Conservation (phyloP, 1,284 basidiomycete species). For the Retiboletus flavoniger region DNA sequence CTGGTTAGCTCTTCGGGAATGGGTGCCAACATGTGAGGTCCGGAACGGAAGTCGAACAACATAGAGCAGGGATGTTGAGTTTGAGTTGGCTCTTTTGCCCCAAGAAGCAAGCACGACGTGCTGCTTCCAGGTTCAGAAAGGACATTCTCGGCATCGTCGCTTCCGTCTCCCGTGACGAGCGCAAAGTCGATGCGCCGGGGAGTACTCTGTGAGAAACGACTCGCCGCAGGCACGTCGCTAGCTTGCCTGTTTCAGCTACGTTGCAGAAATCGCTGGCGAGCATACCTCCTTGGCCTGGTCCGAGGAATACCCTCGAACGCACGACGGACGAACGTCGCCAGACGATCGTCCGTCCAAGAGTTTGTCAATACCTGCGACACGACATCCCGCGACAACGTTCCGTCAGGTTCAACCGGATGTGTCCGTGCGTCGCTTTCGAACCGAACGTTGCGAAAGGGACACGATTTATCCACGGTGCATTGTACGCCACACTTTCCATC, state of each 20-base stretch:
- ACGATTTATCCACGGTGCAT: slow-evolving; percentile 1
- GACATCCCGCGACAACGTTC: slow-evolving; percentile 15
- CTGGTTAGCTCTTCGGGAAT: slow-evolving; percentile 20
- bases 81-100: slow-evolving; percentile 11
- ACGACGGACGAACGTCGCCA: slow-evolving; percentile 9
- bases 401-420: background rate
- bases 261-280: background rate
- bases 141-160: background rate
- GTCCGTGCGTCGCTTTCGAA: slow-evolving; percentile 9
- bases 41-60: background rate
- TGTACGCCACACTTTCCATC: slow-evolving; percentile 1
- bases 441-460: slow-evolving; percentile 21
- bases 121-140: background rate
- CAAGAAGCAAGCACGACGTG: slow-evolving; percentile 17
- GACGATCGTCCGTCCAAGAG: background rate
- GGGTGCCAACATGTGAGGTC: background rate
- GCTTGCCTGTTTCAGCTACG: slow-evolving; percentile 5
- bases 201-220: background rate
- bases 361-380: slow-evolving; percentile 14
- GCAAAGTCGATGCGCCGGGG: slow-evolving; percentile 15
- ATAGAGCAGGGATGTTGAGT: background rate
- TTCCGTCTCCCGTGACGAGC: slow-evolving; percentile 7
- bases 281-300: slow-evolving; percentile 21
- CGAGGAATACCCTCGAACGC: slow-evolving; percentile 19
- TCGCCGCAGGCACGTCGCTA: slow-evolving; percentile 10